Evolutionary conservation across 257 asterid genomes (phyloP).

Genomic region (Solanum chmielewskii): DNA sequence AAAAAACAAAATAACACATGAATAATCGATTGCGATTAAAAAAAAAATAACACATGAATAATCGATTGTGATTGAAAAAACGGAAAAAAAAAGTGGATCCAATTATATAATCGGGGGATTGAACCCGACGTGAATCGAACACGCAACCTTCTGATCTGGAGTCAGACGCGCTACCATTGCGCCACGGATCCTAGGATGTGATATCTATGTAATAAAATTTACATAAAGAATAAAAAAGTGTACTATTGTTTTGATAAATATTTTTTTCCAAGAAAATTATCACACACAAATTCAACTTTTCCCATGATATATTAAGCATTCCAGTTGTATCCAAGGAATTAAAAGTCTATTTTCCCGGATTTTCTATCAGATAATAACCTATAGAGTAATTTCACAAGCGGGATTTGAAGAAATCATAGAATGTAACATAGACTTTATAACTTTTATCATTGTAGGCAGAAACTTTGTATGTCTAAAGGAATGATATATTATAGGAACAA

Average conservation of each 20-base stretch:
- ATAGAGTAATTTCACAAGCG: neutral
- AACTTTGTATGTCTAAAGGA: neutral
- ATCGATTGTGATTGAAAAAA: too few relatives aligned
- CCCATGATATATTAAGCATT: neutral
- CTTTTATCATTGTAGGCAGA: neutral
- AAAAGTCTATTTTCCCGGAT: too few relatives aligned
- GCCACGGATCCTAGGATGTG: conserved; percentile 59
- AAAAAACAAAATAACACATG: too few relatives aligned
- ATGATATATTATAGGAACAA: neutral
- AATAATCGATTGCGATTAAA: too few relatives aligned
- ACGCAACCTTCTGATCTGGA: conserved; percentile 99
- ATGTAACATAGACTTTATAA: fast-evolving
- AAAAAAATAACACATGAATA: too few relatives aligned
- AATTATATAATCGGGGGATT: too few relatives aligned
- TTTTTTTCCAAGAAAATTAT: neutral
- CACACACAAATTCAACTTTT: neutral
- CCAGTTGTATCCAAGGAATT: neutral
- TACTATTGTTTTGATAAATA: too few relatives aligned
- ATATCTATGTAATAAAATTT: fast-evolving
- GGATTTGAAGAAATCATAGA: too few relatives aligned
- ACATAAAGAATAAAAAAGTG: fast-evolving
- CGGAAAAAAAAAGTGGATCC: neutral
- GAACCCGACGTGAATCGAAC: conserved; percentile 33
- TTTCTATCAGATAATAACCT: too few relatives aligned
- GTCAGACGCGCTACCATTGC: conserved; percentile 99